These are phyloP conservation scores for Pleurotus salmoneostramineus DNA, from an alignment of 768 basidiomycete species.

Conservation along the genomic window DNA sequence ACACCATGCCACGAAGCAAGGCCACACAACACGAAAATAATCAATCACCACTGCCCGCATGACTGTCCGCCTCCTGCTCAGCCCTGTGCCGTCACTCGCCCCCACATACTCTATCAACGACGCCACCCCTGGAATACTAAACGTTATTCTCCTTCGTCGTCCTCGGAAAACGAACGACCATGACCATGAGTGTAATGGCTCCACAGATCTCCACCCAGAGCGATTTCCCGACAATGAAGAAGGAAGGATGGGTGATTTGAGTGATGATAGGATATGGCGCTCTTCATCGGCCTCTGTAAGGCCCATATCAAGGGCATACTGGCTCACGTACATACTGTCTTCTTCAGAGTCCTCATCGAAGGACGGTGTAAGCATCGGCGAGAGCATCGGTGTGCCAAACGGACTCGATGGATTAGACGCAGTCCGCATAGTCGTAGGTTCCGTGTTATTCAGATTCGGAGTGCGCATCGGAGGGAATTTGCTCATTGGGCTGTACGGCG, in stretches of 20 bases:
- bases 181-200: slow-evolving; percentile 30
- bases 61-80: slow-evolving; percentile 23
- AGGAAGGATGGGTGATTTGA: slow-evolving; percentile 11
- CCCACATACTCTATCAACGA: slow-evolving; percentile 10
- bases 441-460: slow-evolving; percentile 23
- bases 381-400: slow-evolving; percentile 31
- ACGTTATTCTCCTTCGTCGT: slow-evolving; percentile 48
- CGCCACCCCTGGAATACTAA: slow-evolving; percentile 36
- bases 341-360: slow-evolving; percentile 44
- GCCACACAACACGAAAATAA: slow-evolving; percentile 32
- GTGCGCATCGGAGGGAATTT: slow-evolving; percentile 37
- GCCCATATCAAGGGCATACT: slow-evolving; percentile 29
- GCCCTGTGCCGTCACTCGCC: slow-evolving; percentile 11
- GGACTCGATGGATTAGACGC: slow-evolving; percentile 40
- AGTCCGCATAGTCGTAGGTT: slow-evolving; percentile 34
- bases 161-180: slow-evolving; percentile 56
- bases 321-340: slow-evolving; percentile 48
- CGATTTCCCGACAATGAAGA: slow-evolving; percentile 4
- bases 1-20: slow-evolving; percentile 29
- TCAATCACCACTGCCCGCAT: slow-evolving; percentile 34
- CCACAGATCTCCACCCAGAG: slow-evolving; percentile 5
- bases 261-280: slow-evolving; percentile 27
- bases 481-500: slow-evolving; percentile 33
- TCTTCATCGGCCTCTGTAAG: slow-evolving; percentile 26
- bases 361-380: slow-evolving; percentile 23